phyloP scores from a whole-genome alignment of 139 green algal species.

The Coccomyxa sp. region DNA sequence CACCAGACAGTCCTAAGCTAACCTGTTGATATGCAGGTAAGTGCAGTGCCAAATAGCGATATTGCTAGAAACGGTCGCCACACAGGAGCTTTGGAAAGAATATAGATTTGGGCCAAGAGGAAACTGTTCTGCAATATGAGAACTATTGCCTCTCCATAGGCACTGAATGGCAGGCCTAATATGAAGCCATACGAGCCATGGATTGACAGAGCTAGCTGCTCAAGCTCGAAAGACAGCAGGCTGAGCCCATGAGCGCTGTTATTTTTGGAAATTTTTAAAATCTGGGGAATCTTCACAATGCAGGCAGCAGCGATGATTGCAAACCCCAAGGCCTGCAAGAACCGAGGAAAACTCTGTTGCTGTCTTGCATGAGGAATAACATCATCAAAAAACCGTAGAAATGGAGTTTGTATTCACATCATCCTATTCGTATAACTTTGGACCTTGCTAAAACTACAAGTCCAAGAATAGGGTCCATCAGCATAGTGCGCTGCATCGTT shows the following conservation, averaged over 20 bases:
- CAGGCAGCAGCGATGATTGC: slow-evolving; percentile 59
- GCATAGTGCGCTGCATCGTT: too few species aligned
- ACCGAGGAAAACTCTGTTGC: background rate
- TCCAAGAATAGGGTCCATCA: too few species aligned
- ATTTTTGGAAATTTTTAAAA: slow-evolving; percentile 42
- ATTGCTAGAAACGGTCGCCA: background rate
- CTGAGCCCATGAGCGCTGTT: slow-evolving; percentile 64
- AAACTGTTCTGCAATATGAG: slow-evolving; percentile 59
- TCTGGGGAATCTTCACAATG: slow-evolving; percentile 78
- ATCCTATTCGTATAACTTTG: too few species aligned
- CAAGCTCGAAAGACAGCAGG: slow-evolving; percentile 66
- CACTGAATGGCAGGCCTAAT: slow-evolving; percentile 62
- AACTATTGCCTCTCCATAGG: slow-evolving; percentile 71
- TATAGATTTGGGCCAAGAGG: slow-evolving; percentile 68
- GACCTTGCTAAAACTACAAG: too few species aligned
- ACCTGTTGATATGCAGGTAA: background rate
- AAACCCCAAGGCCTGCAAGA: slow-evolving; percentile 58
- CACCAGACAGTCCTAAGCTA: background rate
- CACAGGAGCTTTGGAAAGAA: background rate
- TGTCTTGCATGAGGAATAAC: too few species aligned
- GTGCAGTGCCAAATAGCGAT: background rate
- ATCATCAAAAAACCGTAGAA: too few species aligned
- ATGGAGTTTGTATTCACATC: too few species aligned
- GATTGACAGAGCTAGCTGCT: slow-evolving; percentile 62
- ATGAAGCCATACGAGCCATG: slow-evolving; percentile 64